phyloP scores from a whole-genome alignment of 495 filamentous ascomycete species.

The Aspergillus panamensis region DNA sequence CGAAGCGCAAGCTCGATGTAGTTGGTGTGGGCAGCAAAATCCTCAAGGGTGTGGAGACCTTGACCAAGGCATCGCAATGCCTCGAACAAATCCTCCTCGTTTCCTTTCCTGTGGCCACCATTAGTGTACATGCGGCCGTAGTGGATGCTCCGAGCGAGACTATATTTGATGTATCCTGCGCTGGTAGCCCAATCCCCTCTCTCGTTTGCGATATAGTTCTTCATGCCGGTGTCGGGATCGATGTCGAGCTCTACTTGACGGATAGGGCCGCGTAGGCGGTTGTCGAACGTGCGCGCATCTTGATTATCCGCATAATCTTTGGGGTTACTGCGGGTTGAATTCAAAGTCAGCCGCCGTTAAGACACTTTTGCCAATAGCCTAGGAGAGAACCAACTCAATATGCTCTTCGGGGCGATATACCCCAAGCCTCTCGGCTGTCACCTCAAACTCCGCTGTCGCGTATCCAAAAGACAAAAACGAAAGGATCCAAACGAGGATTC shows the following conservation, averaged over 20 bases:
- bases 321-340: constrained; percentile 58
- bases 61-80: constrained; percentile 87
- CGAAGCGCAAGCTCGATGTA: constrained; percentile 85
- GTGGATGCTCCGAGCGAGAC: constrained; percentile 80
- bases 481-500: constrained; percentile 86
- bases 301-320: constrained; percentile 86
- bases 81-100: constrained; percentile 84
- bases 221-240: constrained; percentile 87
- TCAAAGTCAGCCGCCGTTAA: neutral
- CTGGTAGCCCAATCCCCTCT: constrained; percentile 80
- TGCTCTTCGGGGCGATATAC: constrained; percentile 95
- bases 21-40: constrained; percentile 94
- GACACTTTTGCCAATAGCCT: neutral
- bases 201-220: constrained; percentile 98
- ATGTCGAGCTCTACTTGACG: constrained; percentile 72
- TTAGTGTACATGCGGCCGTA: constrained; percentile 82
- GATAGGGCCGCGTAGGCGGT: constrained; percentile 76
- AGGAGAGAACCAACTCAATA: constrained; percentile 54
- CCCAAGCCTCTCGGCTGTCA: constrained; percentile 85
- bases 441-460: constrained; percentile 95
- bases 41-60: constrained; percentile 88
- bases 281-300: constrained; percentile 81
- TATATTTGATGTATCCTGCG: constrained; percentile 82
- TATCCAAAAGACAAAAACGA: constrained; percentile 93
- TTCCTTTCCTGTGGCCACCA: constrained; percentile 60